Conservation (phyloP, 305 asterid species). For the Andrographis paniculata region DNA sequence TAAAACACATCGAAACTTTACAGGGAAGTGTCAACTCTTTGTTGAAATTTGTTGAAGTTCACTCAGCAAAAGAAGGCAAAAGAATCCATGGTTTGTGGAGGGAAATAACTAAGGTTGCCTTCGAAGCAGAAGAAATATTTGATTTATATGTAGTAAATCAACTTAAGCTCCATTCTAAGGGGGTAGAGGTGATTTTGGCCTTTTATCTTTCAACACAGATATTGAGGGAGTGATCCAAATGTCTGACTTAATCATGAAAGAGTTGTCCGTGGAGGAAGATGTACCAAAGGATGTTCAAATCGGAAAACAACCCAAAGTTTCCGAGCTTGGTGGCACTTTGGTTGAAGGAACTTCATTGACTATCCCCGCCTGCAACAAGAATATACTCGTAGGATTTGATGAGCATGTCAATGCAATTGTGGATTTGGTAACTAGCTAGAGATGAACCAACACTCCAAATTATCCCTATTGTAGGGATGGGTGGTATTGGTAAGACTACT, state of each 20-base stretch:
- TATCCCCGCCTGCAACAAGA: background rate
- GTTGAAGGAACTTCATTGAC: background rate
- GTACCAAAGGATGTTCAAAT: background rate
- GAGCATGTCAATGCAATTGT: background rate
- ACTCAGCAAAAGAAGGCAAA: background rate
- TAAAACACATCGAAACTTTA: conserved; percentile 1
- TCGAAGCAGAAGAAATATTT: too few species aligned
- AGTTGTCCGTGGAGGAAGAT: background rate
- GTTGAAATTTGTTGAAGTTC: background rate
- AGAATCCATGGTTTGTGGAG: background rate
- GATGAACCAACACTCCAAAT: background rate
- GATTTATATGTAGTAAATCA: background rate
- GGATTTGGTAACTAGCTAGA: conserved; percentile 6
- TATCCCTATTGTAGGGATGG: conserved; percentile 13
- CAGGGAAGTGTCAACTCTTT: background rate
- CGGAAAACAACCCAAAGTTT: background rate
- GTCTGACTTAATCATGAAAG: background rate
- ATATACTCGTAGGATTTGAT: conserved; percentile 6
- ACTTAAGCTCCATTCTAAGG: background rate
- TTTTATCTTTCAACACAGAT: background rate
- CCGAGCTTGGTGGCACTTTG: too few species aligned
- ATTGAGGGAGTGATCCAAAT: background rate
- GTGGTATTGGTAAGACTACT: too few species aligned
- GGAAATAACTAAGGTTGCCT: background rate
- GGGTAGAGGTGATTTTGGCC: background rate